These are phyloP conservation scores for Rhodotorula paludigena DNA, from an alignment of 768 basidiomycete species.

Conservation along the genomic window DNA sequence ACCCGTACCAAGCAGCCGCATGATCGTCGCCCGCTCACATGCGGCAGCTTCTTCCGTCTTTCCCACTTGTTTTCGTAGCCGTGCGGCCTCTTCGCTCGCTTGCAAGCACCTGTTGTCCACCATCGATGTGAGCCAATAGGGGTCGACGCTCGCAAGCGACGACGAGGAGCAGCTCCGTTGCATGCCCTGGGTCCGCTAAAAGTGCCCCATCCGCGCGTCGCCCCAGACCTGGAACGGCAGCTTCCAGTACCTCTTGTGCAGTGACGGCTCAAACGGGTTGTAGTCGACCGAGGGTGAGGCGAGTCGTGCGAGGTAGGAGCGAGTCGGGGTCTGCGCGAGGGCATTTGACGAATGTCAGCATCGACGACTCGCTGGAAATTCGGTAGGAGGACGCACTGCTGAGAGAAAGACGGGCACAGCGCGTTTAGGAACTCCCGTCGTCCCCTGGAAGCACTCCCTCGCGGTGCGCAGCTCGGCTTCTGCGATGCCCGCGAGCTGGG, in stretches of 20 bases:
- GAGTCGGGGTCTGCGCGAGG: conserved; percentile 16
- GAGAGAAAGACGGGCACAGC: conserved; percentile 28
- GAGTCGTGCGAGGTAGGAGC: conserved; percentile 29
- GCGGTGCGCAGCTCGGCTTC: conserved; percentile 34
- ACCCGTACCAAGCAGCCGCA: conserved; percentile 2
- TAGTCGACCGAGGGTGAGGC: conserved; percentile 12
- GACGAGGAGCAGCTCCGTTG: too few species aligned
- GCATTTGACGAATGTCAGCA: too few species aligned
- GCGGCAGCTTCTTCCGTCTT: too few species aligned
- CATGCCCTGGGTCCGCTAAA: too few species aligned
- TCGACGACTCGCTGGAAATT: neutral
- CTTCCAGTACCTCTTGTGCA: conserved; percentile 34
- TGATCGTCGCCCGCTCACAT: too few species aligned
- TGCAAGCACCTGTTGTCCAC: too few species aligned
- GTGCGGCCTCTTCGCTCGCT: too few species aligned
- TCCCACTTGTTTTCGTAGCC: too few species aligned
- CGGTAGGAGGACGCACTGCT: conserved; percentile 9
- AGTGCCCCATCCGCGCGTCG: conserved; percentile 20
- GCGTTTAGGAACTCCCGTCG: conserved; percentile 24
- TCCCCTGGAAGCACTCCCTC: conserved; percentile 30
- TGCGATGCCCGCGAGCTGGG: conserved; percentile 36
- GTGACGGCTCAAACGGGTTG: conserved; percentile 17
- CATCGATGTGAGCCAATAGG: too few species aligned
- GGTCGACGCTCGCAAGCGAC: too few species aligned
- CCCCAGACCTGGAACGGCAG: conserved; percentile 36